phyloP scores from a whole-genome alignment of 2,329 filamentous ascomycete genomes.

The Claviceps cyperi region DNA sequence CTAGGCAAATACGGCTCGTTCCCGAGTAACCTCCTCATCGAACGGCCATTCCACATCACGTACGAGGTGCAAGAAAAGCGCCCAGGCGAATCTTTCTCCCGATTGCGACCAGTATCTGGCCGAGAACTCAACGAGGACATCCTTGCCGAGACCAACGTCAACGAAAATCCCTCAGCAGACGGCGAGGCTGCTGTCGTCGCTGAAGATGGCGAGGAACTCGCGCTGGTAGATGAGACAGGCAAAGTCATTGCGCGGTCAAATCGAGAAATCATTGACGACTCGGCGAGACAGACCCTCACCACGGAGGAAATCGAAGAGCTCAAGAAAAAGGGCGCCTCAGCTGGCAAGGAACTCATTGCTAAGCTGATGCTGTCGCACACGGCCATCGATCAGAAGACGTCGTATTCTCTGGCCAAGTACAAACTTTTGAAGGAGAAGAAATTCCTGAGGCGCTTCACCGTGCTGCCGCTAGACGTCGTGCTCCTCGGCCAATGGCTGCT shows the following conservation, averaged over 20 bases:
- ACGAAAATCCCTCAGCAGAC: slow-evolving; percentile 24
- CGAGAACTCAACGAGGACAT: slow-evolving; percentile 75
- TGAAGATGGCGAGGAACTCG: slow-evolving; percentile 26
- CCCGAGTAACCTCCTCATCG: slow-evolving; percentile 74
- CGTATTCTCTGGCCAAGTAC: slow-evolving; percentile 89
- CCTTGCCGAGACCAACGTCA: slow-evolving; percentile 30
- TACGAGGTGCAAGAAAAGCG: slow-evolving; percentile 72
- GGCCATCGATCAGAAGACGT: slow-evolving; percentile 83
- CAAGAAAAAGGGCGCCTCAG: slow-evolving; percentile 57
- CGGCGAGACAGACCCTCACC: slow-evolving; percentile 60
- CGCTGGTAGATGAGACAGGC: slow-evolving; percentile 28
- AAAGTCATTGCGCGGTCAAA: slow-evolving; percentile 38
- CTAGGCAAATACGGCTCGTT: slow-evolving; percentile 90
- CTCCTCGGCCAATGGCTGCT: slow-evolving; percentile 64
- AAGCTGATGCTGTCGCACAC: slow-evolving; percentile 84
- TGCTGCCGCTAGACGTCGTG: slow-evolving; percentile 69
- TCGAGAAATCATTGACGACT: slow-evolving; percentile 44
- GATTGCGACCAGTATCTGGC: slow-evolving; percentile 64
- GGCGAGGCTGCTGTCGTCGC: slow-evolving; percentile 27
- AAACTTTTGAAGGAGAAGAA: slow-evolving; percentile 89
- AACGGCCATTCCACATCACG: slow-evolving; percentile 82
- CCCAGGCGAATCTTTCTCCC: slow-evolving; percentile 48
- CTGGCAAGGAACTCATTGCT: slow-evolving; percentile 81
- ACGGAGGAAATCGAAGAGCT: slow-evolving; percentile 63
- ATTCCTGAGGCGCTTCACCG: slow-evolving; percentile 76